phyloP scores from a whole-genome alignment of 495 filamentous ascomycete species.

The Extremus antarcticus region DNA sequence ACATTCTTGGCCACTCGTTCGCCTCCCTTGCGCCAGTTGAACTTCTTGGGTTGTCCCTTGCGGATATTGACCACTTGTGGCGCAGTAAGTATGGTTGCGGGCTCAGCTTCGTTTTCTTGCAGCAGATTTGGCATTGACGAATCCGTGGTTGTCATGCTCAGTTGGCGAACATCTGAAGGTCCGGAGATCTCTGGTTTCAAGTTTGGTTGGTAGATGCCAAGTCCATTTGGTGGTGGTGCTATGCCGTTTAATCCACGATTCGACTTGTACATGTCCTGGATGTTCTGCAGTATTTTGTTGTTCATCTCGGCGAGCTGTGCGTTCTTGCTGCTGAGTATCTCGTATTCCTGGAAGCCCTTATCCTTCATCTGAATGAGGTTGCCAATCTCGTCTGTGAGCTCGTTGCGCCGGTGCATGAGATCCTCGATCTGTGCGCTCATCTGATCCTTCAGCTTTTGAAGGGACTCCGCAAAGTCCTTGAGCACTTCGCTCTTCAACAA shows the following conservation, averaged over 20 bases:
- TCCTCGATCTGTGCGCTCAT: conserved; percentile 71
- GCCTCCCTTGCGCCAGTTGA: conserved; percentile 96
- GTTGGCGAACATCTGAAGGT: conserved; percentile 9
- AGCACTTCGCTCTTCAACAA: conserved; percentile 68
- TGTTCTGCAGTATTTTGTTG: conserved; percentile 85
- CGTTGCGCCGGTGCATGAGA: conserved; percentile 69
- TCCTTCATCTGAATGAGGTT: conserved; percentile 73
- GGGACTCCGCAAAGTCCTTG: conserved; percentile 75
- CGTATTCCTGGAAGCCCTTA: conserved; percentile 87
- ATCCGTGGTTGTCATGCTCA: conserved; percentile 18
- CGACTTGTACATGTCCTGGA: conserved; percentile 83
- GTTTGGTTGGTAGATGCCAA: conserved; percentile 72
- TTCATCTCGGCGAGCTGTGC: conserved; percentile 87
- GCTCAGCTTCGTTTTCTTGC: conserved; percentile 38
- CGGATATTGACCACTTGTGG: conserved; percentile 87
- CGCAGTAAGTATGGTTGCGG: conserved; percentile 56
- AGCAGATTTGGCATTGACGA: conserved; percentile 20
- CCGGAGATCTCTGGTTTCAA: conserved; percentile 34
- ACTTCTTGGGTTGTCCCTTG: conserved; percentile 85
- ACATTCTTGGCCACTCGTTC: conserved; percentile 89
- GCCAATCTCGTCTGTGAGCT: conserved; percentile 69
- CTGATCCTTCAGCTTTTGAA: conserved; percentile 75
- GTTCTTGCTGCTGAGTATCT: conserved; percentile 87
- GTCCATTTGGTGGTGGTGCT: conserved; percentile 45
- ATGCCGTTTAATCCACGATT: conserved; percentile 45